Base-by-base conservation (phyloP, 225 moss, liverwort and hornwort genomes). In the Pseudoscleropodium purum region DNA sequence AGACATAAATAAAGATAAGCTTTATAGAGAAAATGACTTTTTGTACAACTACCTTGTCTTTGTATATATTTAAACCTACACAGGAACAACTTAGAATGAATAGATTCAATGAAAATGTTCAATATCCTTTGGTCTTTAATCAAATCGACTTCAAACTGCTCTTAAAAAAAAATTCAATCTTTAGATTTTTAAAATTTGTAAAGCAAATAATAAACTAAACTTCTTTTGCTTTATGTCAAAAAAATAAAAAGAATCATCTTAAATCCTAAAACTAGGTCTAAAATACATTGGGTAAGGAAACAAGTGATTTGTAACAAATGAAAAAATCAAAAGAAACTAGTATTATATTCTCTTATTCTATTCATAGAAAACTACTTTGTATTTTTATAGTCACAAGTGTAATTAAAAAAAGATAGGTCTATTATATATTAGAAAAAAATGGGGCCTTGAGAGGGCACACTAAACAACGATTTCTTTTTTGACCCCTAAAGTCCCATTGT, bases 251-350 rank as follows among this genome's bases (percentile, higher is more conserved):
- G 0, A 76, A 76, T 13, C 51, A 51, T 21, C 34, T 34, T 52
- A 5, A 36, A 52, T 0, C 9, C 33, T 77, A 23, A 23, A 34
- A 77, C 23, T 13, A 52, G 0, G 3, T 52, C 1, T 52, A 0
- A 34, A 52, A 4, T 23, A 9, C 9, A 14, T 54, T 77, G 18
- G 14, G 3, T 34, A 49, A 23, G 0, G 0, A 13, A 15, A 24
- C 1, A 52, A 24, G 9, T 24, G 5, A 26, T n/a, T 57, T 0
- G 0, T 0, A 79, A 17, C 0, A 2, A 25, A 79, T 52, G 1
- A 36, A n/a, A 57, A 26, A n/a, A 25, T 33, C 9, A 77, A 78
- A 37, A 15, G 15, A 37, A 1, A 54, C 2, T 36, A 37, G 9
- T 24, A 36, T 15, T 9, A 33, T 49, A 33, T 34, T 8, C 5